Base-by-base conservation (phyloP, 805 yeast species). In the Kodamaea kaohsiungensis region DNA sequence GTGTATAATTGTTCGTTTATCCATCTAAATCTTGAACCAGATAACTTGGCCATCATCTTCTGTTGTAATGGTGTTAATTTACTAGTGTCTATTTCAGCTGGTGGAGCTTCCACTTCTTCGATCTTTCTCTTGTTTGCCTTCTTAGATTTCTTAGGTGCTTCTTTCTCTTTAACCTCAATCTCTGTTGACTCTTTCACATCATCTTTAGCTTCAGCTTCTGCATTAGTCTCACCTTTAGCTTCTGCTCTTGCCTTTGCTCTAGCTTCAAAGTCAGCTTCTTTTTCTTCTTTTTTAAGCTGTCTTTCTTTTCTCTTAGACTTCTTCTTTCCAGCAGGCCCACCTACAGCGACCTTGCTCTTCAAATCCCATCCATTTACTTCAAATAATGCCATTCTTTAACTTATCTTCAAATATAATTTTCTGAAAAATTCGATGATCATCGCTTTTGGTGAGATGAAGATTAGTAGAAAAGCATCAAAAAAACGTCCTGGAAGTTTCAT, bases 11-110 rank as follows among this genome's bases (percentile, higher is more conserved):
- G 96, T 71, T 95, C 99, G 68, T 95, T 95, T 66, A 95, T 95
- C 98, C 98, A 95, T 69, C 99, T 81, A 74, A 95, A 95, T 61
- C 99, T 78, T 0, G 98, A 91, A 0, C 99, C 99, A 1, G 96
- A 84, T 43, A 95, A 80, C 68, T 95, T 95, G 46, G 89, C 91
- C 86, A 91, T 84, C 98, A 95, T 93, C 66, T 95, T 95, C 64
- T 88, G 89, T 71, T 95, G 99, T 58, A 92, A 72, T 15, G 97
- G 96, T 0, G 97, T 90, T 52, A 92, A 72, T 46, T 85, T 83
- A 38, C 69, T 64, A n/a, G 68, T 64, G 38, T 13, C 15, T n/a
- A 49, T 53, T 45, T 65, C 58, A 0, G 62, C 60, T 13, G 59
- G 56, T 2, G 67, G 53, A 6, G 57, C 27, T 35, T 48, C 38